Conservation (phyloP, 2,329 filamentous ascomycete species). For the Botryotinia calthae region DNA sequence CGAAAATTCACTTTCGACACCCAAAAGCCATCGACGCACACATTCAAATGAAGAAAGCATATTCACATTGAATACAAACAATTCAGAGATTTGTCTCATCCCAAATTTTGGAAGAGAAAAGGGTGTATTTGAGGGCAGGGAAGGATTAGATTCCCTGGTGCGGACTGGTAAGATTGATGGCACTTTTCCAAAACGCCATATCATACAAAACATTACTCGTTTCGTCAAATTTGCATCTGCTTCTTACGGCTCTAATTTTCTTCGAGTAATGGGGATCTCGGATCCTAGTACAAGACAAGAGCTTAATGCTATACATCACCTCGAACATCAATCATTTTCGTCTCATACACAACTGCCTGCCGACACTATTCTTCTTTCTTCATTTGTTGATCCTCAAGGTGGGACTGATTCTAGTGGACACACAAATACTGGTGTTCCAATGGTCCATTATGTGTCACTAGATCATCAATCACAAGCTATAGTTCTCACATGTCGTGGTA, state of each 20-base stretch:
- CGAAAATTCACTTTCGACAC: constrained; percentile 27
- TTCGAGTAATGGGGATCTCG: constrained; percentile 62
- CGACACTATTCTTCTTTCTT: constrained; percentile 56
- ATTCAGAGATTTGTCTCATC: constrained; percentile 36
- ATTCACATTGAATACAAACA: constrained; percentile 57
- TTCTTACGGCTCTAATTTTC: constrained; percentile 62
- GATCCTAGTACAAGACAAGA: constrained; percentile 44
- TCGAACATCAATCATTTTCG: constrained; percentile 62
- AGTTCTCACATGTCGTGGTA: constrained; percentile 54
- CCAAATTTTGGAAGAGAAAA: constrained; percentile 37
- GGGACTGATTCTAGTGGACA: constrained; percentile 50
- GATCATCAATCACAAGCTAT: constrained; percentile 57
- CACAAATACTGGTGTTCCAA: constrained; percentile 51
- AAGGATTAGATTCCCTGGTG: constrained; percentile 33
- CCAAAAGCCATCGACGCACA: constrained; percentile 37
- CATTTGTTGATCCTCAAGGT: constrained; percentile 54
- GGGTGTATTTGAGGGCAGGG: constrained; percentile 33
- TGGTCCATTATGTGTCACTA: constrained; percentile 56
- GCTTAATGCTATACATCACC: constrained; percentile 44
- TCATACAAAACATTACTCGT: constrained; percentile 60
- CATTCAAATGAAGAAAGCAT: constrained; percentile 48
- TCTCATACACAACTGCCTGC: constrained; percentile 59
- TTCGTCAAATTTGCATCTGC: constrained; percentile 67
- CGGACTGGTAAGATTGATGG: constrained; percentile 54
- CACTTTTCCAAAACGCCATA: constrained; percentile 57